Conservation (phyloP, 176 grass and related monocot genomes). For the Microstegium vimineum region DNA sequence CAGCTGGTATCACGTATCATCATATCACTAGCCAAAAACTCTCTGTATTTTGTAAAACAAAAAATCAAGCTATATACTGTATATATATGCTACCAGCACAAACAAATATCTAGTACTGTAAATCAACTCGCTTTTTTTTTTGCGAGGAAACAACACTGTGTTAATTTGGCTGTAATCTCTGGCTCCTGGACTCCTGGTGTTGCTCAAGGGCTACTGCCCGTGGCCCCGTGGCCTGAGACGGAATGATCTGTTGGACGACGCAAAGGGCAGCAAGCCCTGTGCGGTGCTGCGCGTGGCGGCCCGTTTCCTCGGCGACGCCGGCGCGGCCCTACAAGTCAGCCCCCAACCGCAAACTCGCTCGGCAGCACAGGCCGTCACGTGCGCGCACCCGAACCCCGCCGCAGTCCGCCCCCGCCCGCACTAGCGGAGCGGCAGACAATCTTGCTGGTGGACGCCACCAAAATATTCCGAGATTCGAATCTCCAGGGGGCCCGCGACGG, state of each 20-base stretch:
- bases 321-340: not conserved
- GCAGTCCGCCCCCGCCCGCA: no score
- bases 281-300: conserved; percentile 36
- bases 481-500: no score
- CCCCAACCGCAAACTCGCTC: rapidly evolving
- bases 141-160: not conserved
- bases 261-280: not conserved
- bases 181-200: conserved; percentile 37
- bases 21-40: not conserved
- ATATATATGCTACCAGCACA: no score
- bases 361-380: no score
- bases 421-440: no score
- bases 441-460: not conserved
- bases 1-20: no score
- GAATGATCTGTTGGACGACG: no score
- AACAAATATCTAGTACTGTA: not conserved
- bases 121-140: no score
- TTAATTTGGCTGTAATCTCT: not conserved
- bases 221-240: no score
- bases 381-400: conserved; percentile 1
- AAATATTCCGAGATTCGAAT: no score
- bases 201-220: conserved; percentile 16
- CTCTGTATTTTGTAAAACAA: not conserved
- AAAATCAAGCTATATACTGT: not conserved
- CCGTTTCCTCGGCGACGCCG: not conserved